Conservation (phyloP, 306 rosid species). For the Acacia confusa region DNA sequence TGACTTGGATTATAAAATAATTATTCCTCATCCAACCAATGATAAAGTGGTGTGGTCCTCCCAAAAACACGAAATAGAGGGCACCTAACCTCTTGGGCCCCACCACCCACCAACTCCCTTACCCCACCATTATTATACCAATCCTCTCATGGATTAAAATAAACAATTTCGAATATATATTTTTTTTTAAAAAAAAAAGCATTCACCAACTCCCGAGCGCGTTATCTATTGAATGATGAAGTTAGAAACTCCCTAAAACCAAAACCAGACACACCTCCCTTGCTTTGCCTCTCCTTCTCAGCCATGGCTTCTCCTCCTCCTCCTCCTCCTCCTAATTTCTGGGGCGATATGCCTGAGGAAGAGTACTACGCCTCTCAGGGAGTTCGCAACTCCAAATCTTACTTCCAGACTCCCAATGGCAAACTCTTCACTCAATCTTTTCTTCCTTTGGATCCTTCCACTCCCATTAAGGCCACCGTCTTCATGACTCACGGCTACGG, state of each 20-base stretch:
- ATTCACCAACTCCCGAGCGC: background rate
- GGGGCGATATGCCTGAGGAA: constrained; percentile 82
- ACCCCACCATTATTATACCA: background rate
- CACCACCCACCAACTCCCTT: background rate
- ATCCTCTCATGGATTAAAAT: background rate
- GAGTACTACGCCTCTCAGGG: constrained; percentile 90
- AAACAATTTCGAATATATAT: background rate
- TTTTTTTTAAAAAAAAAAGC: background rate
- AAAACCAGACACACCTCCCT: background rate
- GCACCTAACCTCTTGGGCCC: background rate
- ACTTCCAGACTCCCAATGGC: constrained; percentile 71
- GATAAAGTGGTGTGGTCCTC: background rate
- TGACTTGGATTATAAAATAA: background rate
- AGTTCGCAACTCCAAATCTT: constrained; percentile 66
- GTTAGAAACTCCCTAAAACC: background rate
- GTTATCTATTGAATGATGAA: background rate
- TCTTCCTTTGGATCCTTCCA: constrained; percentile 48
- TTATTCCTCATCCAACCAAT: background rate
- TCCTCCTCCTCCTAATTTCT: constrained; percentile 64
- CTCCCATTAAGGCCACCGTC: constrained; percentile 63
- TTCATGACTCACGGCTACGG: constrained; percentile 96
- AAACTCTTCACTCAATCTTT: constrained; percentile 78
- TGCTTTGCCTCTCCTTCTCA: background rate
- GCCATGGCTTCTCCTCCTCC: constrained; percentile 37
- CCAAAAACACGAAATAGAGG: background rate